Base-by-base conservation (phyloP, 352 stramenopile genomes). In the Globisporangium barbulae region DNA sequence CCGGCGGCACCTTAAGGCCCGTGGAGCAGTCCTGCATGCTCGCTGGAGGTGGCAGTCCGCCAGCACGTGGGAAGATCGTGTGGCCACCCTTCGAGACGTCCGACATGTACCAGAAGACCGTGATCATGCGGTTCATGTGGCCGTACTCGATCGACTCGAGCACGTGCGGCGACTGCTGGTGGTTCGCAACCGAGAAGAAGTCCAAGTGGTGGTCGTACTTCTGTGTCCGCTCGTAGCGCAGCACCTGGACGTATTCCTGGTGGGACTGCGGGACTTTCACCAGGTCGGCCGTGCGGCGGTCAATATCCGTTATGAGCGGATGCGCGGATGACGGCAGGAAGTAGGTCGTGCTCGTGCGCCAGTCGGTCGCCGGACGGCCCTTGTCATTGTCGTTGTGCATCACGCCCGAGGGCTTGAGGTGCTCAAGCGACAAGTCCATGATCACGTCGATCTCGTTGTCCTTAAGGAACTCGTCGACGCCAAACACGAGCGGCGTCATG, bases 71-170 rank as follows among this genome's bases (percentile, higher is more conserved):
- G 63, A 90, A 91, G 60, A 83, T 85, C 28, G 83, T 90, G 66
- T 91, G 72, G 22, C 83, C 77, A 45, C 77, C 77, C 44, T 79
- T 78, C 22, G 70, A 70, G 8, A 93, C 81, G 45, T 90, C 81
- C 50, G 81, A 92, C 83, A 92, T 90, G 78, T 89, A 92, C 81
- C 80, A 90, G 68, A 92, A 92, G 25, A 92, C 83, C 0, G 81
- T 92, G 65, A 89, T 88, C 81, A 90, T 90, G 66, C 80, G 82
- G 68, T 91, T 91, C 69, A 88, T 88, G 67, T 75, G 69, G 37
- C 79, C 78, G 41, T 89, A 65, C 17, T 91, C 71, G 52, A 88
- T 83, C 15, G 13, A 71, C 49, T 84, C 52, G 12, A 91, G 69
- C 53, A 89, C 41, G 6, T 67, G 45, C 4, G 64, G 68, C 10